Conservation (phyloP, 805 yeast species). For the Candida sakaeoensis region DNA sequence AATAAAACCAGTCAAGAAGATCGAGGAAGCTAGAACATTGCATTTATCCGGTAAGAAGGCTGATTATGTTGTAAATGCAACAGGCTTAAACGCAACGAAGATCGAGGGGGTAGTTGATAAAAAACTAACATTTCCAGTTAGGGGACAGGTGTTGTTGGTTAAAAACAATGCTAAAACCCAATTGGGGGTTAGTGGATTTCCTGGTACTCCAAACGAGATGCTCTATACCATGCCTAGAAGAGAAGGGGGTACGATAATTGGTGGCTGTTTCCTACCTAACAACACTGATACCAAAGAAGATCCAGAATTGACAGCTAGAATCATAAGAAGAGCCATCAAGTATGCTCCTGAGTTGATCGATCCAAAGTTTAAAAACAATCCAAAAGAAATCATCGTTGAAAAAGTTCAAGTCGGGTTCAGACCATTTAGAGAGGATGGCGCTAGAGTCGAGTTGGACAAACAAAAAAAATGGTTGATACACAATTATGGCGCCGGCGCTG, state of each 20-base stretch:
- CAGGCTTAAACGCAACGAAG: conserved; percentile 48
- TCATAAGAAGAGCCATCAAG: conserved; percentile 41
- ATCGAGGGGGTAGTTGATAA: conserved; percentile 46
- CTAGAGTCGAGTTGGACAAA: conserved; percentile 30
- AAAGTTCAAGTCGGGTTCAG: conserved; percentile 35
- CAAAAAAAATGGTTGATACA: conserved; percentile 45
- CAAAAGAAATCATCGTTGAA: conserved; percentile 27
- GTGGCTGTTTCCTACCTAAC: conserved; percentile 42
- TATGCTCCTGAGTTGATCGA: conserved; percentile 39
- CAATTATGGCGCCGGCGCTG: conserved; percentile 71
- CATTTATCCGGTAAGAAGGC: conserved; percentile 41
- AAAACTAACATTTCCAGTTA: conserved; percentile 44
- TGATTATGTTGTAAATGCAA: conserved; percentile 52
- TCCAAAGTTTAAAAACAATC: conserved; percentile 21
- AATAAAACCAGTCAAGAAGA: conserved; percentile 30
- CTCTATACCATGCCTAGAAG: conserved; percentile 65
- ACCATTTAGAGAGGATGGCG: conserved; percentile 35
- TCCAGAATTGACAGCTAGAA: conserved; percentile 43
- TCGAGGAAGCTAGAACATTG: conserved; percentile 47
- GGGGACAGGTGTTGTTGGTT: conserved; percentile 57
- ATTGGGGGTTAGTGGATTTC: conserved; percentile 32
- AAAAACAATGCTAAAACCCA: conserved; percentile 35
- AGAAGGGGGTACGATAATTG: conserved; percentile 70
- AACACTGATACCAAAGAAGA: conserved; percentile 27
- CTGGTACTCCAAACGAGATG: conserved; percentile 37